Evolutionary conservation across 768 basidiomycete genomes (phyloP).

Genomic region (Kondoa subrosea): DNA sequence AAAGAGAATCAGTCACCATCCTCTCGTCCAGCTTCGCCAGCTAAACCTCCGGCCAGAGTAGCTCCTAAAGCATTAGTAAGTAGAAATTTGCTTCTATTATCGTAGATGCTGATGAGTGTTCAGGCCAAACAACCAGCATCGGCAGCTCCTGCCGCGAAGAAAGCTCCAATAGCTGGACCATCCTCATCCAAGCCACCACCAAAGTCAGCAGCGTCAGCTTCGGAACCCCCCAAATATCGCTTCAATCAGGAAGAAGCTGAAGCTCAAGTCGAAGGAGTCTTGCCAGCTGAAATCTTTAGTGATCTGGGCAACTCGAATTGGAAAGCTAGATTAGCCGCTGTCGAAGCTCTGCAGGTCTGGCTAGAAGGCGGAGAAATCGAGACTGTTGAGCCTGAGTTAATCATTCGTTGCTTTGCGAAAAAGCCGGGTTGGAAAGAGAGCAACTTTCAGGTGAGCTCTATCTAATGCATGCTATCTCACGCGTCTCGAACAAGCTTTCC

Average conservation of each 20-base stretch:
- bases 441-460: conserved; percentile 67
- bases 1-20: conserved; percentile 5
- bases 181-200: conserved; percentile 22
- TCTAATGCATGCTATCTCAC: neutral
- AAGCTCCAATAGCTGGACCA: conserved; percentile 22
- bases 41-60: conserved; percentile 3
- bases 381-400: conserved; percentile 64
- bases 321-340: conserved; percentile 73
- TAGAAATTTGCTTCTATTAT: conserved; percentile 15
- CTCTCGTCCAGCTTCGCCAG: neutral
- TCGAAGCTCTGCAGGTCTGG: conserved; percentile 76
- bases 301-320: conserved; percentile 76
- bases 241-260: conserved; percentile 88
- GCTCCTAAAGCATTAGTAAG: conserved; percentile 25
- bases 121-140: neutral
- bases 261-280: conserved; percentile 43
- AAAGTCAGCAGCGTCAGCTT: conserved; percentile 34
- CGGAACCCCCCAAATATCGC: conserved; percentile 79
- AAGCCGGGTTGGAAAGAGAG: conserved; percentile 91
- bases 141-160: conserved; percentile 4
- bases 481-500: neutral
- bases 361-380: conserved; percentile 47
- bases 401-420: conserved; percentile 72
- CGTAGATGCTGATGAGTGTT: conserved; percentile 13
- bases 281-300: conserved; percentile 53